A percentile compares a stretch with the other conserved stretches of the same genome.
Evolutionary conservation across 2,329 filamentous ascomycete genomes (phyloP).

Genomic region (Claviceps africana): DNA sequence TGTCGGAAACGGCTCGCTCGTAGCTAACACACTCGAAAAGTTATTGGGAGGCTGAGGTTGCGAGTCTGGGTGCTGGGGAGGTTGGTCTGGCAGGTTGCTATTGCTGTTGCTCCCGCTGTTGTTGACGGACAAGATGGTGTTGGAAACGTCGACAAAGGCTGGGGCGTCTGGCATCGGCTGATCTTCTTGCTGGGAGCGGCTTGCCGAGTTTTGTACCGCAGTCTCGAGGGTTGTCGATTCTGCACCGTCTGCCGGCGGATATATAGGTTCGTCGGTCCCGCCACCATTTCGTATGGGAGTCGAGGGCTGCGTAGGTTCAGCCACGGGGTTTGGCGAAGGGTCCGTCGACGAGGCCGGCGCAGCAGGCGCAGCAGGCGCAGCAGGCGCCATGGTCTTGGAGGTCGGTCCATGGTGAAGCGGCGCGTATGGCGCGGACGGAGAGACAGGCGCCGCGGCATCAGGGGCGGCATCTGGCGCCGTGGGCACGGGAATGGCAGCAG

Average conservation of each 20-base stretch:
- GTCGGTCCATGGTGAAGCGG: neutral
- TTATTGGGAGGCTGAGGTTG: conserved; percentile 2
- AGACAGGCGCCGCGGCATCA: conserved; percentile 2
- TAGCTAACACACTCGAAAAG: conserved; percentile 1
- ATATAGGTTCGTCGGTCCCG: neutral
- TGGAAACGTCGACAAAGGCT: neutral
- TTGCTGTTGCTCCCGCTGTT: neutral
- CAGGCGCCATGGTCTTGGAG: neutral
- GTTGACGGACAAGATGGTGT: conserved; percentile 1
- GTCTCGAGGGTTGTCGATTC: neutral
- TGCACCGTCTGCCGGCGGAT: neutral
- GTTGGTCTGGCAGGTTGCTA: neutral
- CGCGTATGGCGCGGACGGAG: neutral
- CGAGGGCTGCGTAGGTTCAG: conserved; percentile 4
- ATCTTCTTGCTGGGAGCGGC: conserved; percentile 4
- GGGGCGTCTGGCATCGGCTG: conserved; percentile 9
- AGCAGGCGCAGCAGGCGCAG: neutral
- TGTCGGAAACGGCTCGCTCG: conserved; percentile 16
- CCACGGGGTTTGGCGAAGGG: neutral
- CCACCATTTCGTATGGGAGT: conserved; percentile 3
- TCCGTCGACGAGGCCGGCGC: neutral
- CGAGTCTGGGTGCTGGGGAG: conserved; percentile 7
- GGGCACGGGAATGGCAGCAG: conserved; percentile 1
- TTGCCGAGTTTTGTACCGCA: neutral
- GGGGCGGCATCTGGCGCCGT: conserved; percentile 1